Base-by-base conservation (phyloP, 768 basidiomycete species). In the Lactarius psammicola region DNA sequence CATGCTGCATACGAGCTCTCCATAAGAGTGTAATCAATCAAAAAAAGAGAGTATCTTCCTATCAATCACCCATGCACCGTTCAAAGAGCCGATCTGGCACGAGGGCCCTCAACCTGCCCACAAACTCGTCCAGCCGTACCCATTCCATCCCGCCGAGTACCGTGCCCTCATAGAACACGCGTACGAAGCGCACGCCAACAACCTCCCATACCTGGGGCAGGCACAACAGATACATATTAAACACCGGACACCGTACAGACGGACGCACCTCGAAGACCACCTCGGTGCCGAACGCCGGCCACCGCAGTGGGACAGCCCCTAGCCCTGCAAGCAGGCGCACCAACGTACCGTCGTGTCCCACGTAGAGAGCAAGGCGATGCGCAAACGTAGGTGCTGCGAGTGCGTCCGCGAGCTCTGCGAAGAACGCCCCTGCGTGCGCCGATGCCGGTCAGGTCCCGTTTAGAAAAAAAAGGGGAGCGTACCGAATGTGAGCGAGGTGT, bases 261-360 rank as follows among this genome's bases (percentile, higher is more conserved):
- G 26, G 3, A 63, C 77, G 46, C 65, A 77, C 80, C 78, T 82
- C 81, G 74, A 81, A 78, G 57, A 80, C 64, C n/a, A 81, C 76
- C 69, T 82, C 81, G 20, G 78, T 78, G 3, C 81, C 81, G 62
- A 82, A 73, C 0, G 82, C 80, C 0, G 82, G 82, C 82, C 82
- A 84, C 40, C 80, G 76, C 60, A 81, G 65, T 2, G 71, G 70
- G 9, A 65, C 65, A 23, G 63, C 71, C 4, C 82, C 80, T 2
- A 83, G 75, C 9, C 77, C 78, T 1, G 78, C 74, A 2, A 76
- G 73, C 11, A 78, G 72, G 26, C 76, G 72, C 61, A 78, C 77
- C 77, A 83, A 80, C 11, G 79, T 76, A 9, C 81, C 80, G 60
- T 83, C 82, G 61, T 83, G 82, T 4, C 81, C 82, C 6, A 83